Evolutionary conservation across 2,329 filamentous ascomycete genomes (phyloP).

Genomic region (Penicillium sp.): DNA sequence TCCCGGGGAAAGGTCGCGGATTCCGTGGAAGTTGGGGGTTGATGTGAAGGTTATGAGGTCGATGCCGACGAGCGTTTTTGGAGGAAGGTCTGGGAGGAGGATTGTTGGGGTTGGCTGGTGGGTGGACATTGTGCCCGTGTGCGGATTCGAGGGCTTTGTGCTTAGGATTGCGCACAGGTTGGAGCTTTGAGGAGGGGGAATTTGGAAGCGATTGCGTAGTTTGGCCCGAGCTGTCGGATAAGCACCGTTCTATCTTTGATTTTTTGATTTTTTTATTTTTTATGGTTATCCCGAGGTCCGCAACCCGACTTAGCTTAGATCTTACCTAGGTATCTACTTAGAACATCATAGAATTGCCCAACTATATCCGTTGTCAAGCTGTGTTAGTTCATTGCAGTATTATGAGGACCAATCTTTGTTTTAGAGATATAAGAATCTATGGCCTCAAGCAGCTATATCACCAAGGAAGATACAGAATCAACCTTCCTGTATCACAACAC

Average conservation of each 20-base stretch:
- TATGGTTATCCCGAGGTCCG: background rate
- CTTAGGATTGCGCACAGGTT: background rate
- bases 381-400: background rate
- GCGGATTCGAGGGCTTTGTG: background rate
- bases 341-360: background rate
- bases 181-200: background rate
- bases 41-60: slow-evolving; percentile 55
- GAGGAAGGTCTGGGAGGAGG: slow-evolving; percentile 39
- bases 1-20: slow-evolving; percentile 51
- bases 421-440: no score
- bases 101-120: slow-evolving; percentile 34
- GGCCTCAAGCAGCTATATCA: no score
- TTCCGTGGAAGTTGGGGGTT: slow-evolving; percentile 52
- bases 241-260: background rate
- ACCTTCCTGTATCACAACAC: background rate
- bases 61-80: slow-evolving; percentile 44
- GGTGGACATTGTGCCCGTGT: slow-evolving; percentile 12
- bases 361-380: background rate
- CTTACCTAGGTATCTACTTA: background rate
- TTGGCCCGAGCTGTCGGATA: background rate
- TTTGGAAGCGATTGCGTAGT: background rate
- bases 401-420: background rate
- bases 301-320: background rate
- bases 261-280: background rate
- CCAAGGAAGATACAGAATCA: background rate